Evolutionary conservation across 371 early-diverging fungal species (phyloP), one percentile per base, ranked within the genome.

Genomic region (Mortierella sp.): DNA sequence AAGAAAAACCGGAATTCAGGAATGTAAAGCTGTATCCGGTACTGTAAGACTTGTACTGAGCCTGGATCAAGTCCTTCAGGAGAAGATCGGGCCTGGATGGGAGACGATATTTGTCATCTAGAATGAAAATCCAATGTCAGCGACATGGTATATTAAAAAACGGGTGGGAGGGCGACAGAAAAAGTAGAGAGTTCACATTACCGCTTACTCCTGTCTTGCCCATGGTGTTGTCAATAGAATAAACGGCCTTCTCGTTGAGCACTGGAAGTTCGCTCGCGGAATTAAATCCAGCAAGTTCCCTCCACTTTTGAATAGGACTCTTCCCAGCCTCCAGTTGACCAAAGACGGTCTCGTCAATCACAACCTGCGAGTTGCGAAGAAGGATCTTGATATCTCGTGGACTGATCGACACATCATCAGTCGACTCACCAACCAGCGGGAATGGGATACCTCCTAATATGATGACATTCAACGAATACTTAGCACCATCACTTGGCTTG

Each of bases 31-130:
- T 50, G 50, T 58, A 57, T 3, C 0, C 6, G 0, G 41, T 21
- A 6, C 51, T 6, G 31, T 57, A 68, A 12, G 0, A 1, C 13
- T 4, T 34, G 28, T 74, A 74, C 54, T 68, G 68, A 2, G 45
- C 65, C 14, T 39, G 46, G 58, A 74, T 58, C 43, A 74, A 1
- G 26, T 74, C 76, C 39, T 47, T 61, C 65, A 74, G 50, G 18
- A 74, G 45, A 34, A 74, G 61, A 55, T 74, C 76, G 3, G 76
- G 76, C 10, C 76, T 55, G 10, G 65, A 51, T 12, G 69, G 57
- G 19, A 61, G 12, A 6, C 76, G 60, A 43, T 54, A 68, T 3
- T 48, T 16, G 46, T 52, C 60, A 38, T 72, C 73, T 72, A 61
- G 12, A 2, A 26, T 2, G 16, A 16, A 19, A 45, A 24, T 30